These are phyloP conservation scores for Deuterostichococcus epilithicus DNA, from an alignment of 139 green algal genomes.

Conservation along the genomic window DNA sequence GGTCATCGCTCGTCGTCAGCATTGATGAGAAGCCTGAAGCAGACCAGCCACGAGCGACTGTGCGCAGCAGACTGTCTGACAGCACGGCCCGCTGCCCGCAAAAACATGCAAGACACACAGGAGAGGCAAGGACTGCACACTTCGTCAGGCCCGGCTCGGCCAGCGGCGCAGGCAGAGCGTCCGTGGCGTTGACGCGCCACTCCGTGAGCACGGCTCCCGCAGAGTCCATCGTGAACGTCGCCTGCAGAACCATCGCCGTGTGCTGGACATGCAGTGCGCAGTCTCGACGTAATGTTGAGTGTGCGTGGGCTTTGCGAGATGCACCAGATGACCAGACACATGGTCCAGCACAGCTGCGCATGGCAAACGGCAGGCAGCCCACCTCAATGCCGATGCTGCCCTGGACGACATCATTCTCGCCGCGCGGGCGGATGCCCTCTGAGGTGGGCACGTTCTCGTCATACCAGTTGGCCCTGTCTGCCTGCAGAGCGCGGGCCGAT, in stretches of 20 bases:
- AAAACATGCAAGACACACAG: conserved; percentile 23
- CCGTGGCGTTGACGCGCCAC: conserved; percentile 62
- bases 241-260: conserved; percentile 14
- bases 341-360: too few species aligned
- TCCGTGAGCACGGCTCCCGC: conserved; percentile 29
- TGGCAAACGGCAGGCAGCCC: too few species aligned
- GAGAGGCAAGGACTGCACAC: conserved; percentile 22
- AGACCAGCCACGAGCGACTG: too few species aligned
- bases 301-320: too few species aligned
- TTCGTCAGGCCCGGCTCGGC: conserved; percentile 22
- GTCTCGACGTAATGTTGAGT: too few species aligned
- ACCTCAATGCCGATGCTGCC: neutral
- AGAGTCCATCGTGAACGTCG: conserved; percentile 34
- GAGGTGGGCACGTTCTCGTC: neutral
- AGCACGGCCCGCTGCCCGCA: too few species aligned
- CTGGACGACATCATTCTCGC: neutral
- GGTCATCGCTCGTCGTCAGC: too few species aligned
- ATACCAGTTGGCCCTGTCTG: neutral
- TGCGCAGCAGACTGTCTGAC: too few species aligned
- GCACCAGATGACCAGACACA: too few species aligned
- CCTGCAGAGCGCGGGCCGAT: too few species aligned
- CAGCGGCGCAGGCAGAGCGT: conserved; percentile 55
- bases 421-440: neutral
- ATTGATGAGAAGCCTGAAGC: too few species aligned
- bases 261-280: too few species aligned